phyloP scores from a whole-genome alignment of 352 stramenopile species.

The Albugo candida region DNA sequence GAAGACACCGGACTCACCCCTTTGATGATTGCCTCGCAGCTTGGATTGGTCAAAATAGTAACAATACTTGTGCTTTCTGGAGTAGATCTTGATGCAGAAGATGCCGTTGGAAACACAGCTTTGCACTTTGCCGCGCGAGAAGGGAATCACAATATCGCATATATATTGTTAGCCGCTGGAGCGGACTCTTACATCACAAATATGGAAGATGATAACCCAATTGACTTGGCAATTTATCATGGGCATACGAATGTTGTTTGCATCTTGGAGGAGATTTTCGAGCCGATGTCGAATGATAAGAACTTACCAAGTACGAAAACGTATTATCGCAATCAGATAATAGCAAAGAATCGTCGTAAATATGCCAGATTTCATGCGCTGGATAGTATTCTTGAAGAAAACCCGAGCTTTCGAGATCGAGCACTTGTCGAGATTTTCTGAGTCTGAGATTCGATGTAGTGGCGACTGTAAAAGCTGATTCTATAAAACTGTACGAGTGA shows the following conservation, averaged over 20 bases:
- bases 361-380: constrained; percentile 43
- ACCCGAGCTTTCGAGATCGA: constrained; percentile 1
- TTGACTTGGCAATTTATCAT: constrained; percentile 45
- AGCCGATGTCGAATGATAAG: constrained; percentile 16
- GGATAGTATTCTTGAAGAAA: constrained; percentile 34
- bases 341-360: constrained; percentile 60
- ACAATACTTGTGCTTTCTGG: constrained; percentile 50
- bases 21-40: constrained; percentile 44
- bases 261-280: constrained; percentile 22
- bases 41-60: constrained; percentile 33
- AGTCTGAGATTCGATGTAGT: no score
- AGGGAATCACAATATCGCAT: constrained; percentile 59
- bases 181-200: constrained; percentile 73
- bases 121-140: constrained; percentile 56
- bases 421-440: no score
- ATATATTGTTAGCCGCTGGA: constrained; percentile 56
- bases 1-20: constrained; percentile 32
- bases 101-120: constrained; percentile 60
- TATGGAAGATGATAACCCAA: constrained; percentile 49
- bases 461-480: no score
- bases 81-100: constrained; percentile 54
- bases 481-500: no score
- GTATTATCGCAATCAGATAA: constrained; percentile 39
- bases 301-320: constrained; percentile 36
- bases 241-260: constrained; percentile 57